These are phyloP conservation scores for Kwoniella botswanensis DNA, from an alignment of 768 basidiomycete species.

Conservation along the genomic window DNA sequence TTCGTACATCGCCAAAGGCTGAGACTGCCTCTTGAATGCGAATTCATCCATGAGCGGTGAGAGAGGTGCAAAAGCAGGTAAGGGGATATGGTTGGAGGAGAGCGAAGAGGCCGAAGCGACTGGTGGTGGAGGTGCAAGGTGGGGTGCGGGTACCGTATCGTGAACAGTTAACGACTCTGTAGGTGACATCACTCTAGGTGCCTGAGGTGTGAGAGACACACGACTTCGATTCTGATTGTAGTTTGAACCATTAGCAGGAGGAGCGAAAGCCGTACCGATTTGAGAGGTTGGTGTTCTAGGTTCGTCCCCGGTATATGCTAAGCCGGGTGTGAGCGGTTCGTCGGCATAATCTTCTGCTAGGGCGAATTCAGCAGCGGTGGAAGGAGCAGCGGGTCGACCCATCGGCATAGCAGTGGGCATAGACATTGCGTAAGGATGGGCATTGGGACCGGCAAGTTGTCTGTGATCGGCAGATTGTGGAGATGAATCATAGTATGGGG, in stretches of 20 bases:
- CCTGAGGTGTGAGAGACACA: constrained; percentile 24
- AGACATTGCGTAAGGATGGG: constrained; percentile 13
- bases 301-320: constrained; percentile 19
- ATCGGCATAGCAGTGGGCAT: constrained; percentile 39
- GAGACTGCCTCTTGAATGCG: constrained; percentile 32
- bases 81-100: constrained; percentile 20
- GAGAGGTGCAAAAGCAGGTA: constrained; percentile 40
- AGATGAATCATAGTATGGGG: constrained; percentile 18
- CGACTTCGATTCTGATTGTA: constrained; percentile 16
- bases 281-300: constrained; percentile 25
- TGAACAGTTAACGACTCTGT: constrained; percentile 9
- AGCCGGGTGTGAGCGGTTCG: constrained; percentile 28
- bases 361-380: constrained; percentile 33
- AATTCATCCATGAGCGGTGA: constrained; percentile 36
- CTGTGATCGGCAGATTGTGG: constrained; percentile 25
- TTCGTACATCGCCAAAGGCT: constrained; percentile 41
- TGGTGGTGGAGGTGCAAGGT: constrained; percentile 10
- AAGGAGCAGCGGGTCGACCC: constrained; percentile 43
- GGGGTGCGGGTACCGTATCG: constrained; percentile 16
- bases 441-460: constrained; percentile 36
- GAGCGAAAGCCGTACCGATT: not conserved
- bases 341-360: constrained; percentile 48
- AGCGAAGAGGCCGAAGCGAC: constrained; percentile 12
- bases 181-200: constrained; percentile 9
- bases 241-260: not conserved